Conservation (phyloP, 2,329 filamentous ascomycete genomes). For the Daldinia eschscholtzii region DNA sequence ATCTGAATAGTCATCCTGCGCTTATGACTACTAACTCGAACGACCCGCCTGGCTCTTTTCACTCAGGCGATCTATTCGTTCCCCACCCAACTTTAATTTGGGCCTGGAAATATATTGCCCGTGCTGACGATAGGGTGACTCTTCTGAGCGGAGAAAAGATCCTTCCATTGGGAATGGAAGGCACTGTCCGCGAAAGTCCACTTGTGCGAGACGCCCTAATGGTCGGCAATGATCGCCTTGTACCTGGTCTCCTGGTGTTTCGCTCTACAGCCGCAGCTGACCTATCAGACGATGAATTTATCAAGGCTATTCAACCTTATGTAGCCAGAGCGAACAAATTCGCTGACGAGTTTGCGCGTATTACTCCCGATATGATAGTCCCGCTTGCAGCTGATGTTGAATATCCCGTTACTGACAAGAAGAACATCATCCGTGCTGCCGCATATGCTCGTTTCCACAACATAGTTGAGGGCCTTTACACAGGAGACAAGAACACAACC, state of each 20-base stretch:
- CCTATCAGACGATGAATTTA: slow-evolving; percentile 52
- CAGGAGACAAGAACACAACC: slow-evolving; percentile 41
- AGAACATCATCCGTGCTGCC: slow-evolving; percentile 59
- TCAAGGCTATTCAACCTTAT: slow-evolving; percentile 55
- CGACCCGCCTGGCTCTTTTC: slow-evolving; percentile 55
- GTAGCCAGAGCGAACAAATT: slow-evolving; percentile 56
- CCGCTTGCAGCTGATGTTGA: slow-evolving; percentile 51
- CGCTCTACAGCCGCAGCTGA: slow-evolving; percentile 45
- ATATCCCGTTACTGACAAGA: slow-evolving; percentile 61
- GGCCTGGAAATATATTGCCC: slow-evolving; percentile 56
- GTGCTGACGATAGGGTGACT: slow-evolving; percentile 56
- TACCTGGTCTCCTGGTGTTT: slow-evolving; percentile 53
- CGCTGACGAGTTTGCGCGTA: slow-evolving; percentile 59
- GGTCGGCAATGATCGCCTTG: slow-evolving; percentile 52
- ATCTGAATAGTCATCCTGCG: slow-evolving; percentile 53
- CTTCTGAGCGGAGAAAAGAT: slow-evolving; percentile 58
- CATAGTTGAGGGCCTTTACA: slow-evolving; percentile 50
- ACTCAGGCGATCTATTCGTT: slow-evolving; percentile 54
- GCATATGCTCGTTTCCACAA: slow-evolving; percentile 55
- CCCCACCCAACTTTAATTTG: slow-evolving; percentile 54
- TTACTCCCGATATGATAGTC: slow-evolving; percentile 57
- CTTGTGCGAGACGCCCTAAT: slow-evolving; percentile 53
- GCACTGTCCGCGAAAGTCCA: slow-evolving; percentile 51
- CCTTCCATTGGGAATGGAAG: slow-evolving; percentile 54
- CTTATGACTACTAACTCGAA: slow-evolving; percentile 53